These are phyloP conservation scores for Bryoglossum gracile DNA, from an alignment of 495 filamentous ascomycete genomes.

Conservation along the genomic window DNA sequence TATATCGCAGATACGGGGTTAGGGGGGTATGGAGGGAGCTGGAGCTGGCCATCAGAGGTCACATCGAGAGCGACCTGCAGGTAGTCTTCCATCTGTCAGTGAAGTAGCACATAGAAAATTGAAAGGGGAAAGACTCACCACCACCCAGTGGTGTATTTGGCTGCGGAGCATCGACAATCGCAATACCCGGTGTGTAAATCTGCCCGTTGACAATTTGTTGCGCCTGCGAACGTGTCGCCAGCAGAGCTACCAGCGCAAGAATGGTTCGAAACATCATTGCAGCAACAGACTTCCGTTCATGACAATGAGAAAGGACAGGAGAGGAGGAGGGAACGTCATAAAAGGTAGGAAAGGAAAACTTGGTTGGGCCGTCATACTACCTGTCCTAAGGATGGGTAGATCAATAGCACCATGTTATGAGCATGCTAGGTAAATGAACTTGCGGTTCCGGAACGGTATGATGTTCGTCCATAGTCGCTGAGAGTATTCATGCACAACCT, in stretches of 20 bases:
- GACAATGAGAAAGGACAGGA: too few relatives aligned
- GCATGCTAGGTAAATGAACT: too few relatives aligned
- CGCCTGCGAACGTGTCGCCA: slow-evolving; percentile 13
- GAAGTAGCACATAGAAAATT: neutral
- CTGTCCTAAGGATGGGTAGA: slow-evolving; percentile 3
- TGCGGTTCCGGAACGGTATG: slow-evolving; percentile 8
- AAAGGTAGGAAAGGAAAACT: slow-evolving; percentile 2
- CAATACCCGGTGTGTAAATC: slow-evolving; percentile 57
- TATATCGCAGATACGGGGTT: slow-evolving; percentile 47
- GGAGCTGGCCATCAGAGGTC: slow-evolving; percentile 53
- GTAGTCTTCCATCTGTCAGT: slow-evolving; percentile 34
- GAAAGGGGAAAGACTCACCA: slow-evolving; percentile 39
- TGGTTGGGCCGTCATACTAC: too few relatives aligned
- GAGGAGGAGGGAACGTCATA: slow-evolving; percentile 13
- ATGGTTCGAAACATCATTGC: slow-evolving; percentile 14
- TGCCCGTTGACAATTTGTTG: slow-evolving; percentile 46
- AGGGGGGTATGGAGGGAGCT: slow-evolving; percentile 45
- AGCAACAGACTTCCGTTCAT: too few relatives aligned
- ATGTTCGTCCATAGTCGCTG: neutral
- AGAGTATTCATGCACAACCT: slow-evolving; percentile 5
- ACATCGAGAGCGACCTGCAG: slow-evolving; percentile 62
- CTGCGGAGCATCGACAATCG: slow-evolving; percentile 56
- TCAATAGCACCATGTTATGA: slow-evolving; percentile 15
- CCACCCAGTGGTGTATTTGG: slow-evolving; percentile 60
- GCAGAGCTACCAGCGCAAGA: slow-evolving; percentile 18